These are phyloP conservation scores for Cystobasidiaceae sp. DNA, from an alignment of 1,284 basidiomycete species.

Conservation along the genomic window DNA sequence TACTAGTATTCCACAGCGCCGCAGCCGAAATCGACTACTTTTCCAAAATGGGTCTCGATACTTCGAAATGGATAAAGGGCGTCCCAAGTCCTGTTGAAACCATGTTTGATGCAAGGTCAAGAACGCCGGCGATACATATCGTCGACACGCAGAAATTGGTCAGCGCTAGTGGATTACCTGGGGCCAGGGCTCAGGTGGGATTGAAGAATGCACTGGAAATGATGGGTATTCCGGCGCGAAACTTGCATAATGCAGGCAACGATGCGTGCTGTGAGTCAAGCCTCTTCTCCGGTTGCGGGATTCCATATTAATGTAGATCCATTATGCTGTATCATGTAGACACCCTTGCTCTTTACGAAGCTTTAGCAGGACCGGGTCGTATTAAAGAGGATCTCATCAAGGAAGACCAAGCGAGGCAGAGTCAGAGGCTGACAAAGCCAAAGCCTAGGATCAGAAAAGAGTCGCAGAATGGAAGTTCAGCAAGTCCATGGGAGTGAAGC, in stretches of 20 bases:
- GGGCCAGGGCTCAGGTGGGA: conserved; percentile 8
- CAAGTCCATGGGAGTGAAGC: no score
- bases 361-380: conserved; percentile 5
- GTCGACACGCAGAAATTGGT: conserved; percentile 26
- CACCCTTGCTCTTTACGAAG: conserved; percentile 22
- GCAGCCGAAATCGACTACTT: conserved; percentile 23
- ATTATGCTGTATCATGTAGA: not conserved
- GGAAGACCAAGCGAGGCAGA: not conserved
- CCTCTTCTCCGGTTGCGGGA: not conserved
- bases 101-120: not conserved
- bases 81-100: conserved; percentile 5
- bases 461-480: no score
- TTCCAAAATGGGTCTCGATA: conserved; percentile 5
- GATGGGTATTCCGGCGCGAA: conserved; percentile 2
- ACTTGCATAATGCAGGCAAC: conserved; percentile 28
- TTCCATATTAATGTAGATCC: no score
- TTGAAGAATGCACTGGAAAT: conserved; percentile 5
- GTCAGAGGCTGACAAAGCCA: no score
- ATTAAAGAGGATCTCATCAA: not conserved
- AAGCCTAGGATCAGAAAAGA: no score
- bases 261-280: conserved; percentile 29
- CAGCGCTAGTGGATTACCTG: not conserved
- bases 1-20: conserved; percentile 26
- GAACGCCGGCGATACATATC: conserved; percentile 8
- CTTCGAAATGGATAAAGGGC: conserved; percentile 6